phyloP scores from a whole-genome alignment of 805 yeast species.

The Danielia oregonensis region DNA sequence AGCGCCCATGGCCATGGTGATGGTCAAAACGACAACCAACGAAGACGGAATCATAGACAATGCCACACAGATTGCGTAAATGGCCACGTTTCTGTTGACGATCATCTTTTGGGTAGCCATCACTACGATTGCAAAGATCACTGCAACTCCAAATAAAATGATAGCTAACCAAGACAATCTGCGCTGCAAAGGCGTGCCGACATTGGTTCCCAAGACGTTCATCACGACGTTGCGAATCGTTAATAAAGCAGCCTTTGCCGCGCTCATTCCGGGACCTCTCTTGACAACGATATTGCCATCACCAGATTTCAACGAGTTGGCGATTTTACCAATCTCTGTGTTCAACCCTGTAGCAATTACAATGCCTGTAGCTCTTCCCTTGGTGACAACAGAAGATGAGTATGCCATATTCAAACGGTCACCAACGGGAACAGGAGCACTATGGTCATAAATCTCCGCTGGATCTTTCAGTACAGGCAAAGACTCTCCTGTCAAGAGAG shows the following conservation, averaged over 20 bases:
- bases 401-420: conserved; percentile 33
- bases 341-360: conserved; percentile 35
- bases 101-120: conserved; percentile 34
- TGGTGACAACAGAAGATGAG: conserved; percentile 37
- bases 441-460: conserved; percentile 33
- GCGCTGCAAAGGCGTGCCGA: conserved; percentile 46
- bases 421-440: conserved; percentile 33
- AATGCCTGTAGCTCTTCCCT: conserved; percentile 41
- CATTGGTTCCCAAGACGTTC: conserved; percentile 44
- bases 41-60: conserved; percentile 39
- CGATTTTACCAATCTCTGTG: conserved; percentile 43
- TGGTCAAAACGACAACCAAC: conserved; percentile 35
- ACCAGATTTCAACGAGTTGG: conserved; percentile 25
- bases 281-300: conserved; percentile 21
- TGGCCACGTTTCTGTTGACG: conserved; percentile 34
- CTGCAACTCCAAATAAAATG: conserved; percentile 45
- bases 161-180: conserved; percentile 48
- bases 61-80: conserved; percentile 39
- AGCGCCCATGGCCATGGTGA: conserved; percentile 41
- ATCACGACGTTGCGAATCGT: conserved; percentile 40
- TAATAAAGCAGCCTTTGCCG: conserved; percentile 32
- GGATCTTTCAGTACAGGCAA: conserved; percentile 34
- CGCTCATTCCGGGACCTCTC: conserved; percentile 36
- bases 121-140: conserved; percentile 35
- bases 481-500: conserved; percentile 40